Evolutionary conservation across 371 early-diverging fungal genomes (phyloP), one percentile per base, ranked within the genome.

Genomic region (Saksenaea vasiformis): DNA sequence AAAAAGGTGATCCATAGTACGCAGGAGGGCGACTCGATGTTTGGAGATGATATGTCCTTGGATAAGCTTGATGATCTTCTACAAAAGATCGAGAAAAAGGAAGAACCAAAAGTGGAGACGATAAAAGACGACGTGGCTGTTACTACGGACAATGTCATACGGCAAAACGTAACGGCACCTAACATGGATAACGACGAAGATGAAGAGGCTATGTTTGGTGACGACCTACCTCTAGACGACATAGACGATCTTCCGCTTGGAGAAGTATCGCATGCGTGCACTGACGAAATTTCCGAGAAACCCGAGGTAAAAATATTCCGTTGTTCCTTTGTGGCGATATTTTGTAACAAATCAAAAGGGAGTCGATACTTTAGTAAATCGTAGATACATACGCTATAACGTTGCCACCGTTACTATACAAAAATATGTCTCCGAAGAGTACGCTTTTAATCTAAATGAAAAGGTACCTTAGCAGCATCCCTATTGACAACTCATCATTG

Each of bases 171-270:
- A 47, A 36, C 58, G 31, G 38, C 54, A 47, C 36, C n/a, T 31
- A n/a, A 5, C 22, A 39, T 5, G 0, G 28, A 11, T 13, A 19
- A 58, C n/a, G 35, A 31, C 11, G 28, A 24, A n/a, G 61, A 67
- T 11, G 76, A 76, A 24, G 77, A 74, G 17, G 72, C 65, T 39
- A 72, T 78, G 68, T 80, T 80, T 68, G 78, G 72, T 5, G 78
- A 78, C 17, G 81, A 80, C 61, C 57, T 80, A 34, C 70, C 65
- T 19, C 19, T 71, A 3, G 74, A 78, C 13, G 67, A 78, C 13
- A 37, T 76, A 5, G 71, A 77, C 17, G 61, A 51, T 34, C 27
- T 22, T 8, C 22, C 47, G 10, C n/a, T 57, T 53, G 10, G 19
- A 56, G 17, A 43, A 28, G 41, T n/a, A 26, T 14, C 13, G 34